phyloP scores from a whole-genome alignment of 176 grass and related monocot species.

The Alloteropsis semialata region DNA sequence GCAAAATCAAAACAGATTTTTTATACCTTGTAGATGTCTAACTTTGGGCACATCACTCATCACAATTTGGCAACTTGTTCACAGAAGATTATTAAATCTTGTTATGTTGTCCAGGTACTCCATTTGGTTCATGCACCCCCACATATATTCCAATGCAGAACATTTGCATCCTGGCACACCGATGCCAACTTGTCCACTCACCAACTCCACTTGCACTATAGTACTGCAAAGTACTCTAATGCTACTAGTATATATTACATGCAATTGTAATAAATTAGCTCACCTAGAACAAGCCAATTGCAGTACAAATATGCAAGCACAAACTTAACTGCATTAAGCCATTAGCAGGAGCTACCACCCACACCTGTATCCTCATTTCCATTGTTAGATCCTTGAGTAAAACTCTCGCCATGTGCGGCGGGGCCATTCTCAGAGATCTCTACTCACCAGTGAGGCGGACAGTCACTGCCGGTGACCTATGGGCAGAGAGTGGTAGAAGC shows the following conservation, averaged over 20 bases:
- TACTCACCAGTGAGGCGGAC: neutral
- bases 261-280: neutral
- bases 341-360: neutral
- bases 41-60: neutral
- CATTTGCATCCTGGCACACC: neutral
- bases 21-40: neutral
- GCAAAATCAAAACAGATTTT: neutral
- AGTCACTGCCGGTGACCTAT: neutral
- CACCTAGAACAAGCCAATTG: conserved; percentile 19
- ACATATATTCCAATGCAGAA: conserved; percentile 31
- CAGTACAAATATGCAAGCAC: conserved; percentile 8
- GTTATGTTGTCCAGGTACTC: neutral
- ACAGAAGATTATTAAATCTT: neutral
- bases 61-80: conserved; percentile 14
- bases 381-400: neutral
- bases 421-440: conserved; percentile 20
- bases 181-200: conserved; percentile 27
- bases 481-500: neutral
- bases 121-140: conserved; percentile 18
- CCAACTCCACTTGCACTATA: conserved; percentile 20
- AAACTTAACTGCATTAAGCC: neutral
- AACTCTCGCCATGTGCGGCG: conserved; percentile 11
- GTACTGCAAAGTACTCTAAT: neutral
- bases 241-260: neutral
- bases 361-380: neutral